Conservation (phyloP, 441 rosid species). For the Daphne laureola region DNA sequence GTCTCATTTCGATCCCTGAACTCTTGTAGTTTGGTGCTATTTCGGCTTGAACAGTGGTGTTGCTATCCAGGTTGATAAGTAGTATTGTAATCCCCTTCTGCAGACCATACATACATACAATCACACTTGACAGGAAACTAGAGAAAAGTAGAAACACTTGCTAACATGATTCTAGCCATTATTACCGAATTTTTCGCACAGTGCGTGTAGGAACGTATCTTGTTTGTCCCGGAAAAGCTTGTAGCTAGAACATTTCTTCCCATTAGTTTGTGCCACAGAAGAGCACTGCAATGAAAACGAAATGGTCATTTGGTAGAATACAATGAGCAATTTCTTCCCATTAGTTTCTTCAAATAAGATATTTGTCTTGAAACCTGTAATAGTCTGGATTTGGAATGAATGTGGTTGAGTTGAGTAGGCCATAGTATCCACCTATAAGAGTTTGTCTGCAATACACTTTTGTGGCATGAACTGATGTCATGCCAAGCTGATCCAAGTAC, state of each 20-base stretch:
- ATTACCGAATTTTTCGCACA: constrained; percentile 57
- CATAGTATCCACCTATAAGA: constrained; percentile 78
- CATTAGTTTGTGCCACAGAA: constrained; percentile 74
- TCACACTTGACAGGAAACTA: constrained; percentile 6
- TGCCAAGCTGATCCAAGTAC: constrained; percentile 88
- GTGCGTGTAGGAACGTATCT: constrained; percentile 61
- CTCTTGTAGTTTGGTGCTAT: constrained; percentile 29
- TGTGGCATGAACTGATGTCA: constrained; percentile 55
- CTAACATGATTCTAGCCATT: neutral
- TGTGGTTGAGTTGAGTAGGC: constrained; percentile 63
- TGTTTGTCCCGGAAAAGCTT: constrained; percentile 51
- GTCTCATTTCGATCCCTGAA: constrained; percentile 16
- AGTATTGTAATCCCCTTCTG: constrained; percentile 66
- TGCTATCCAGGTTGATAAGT: constrained; percentile 60
- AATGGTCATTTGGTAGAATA: too few relatives aligned
- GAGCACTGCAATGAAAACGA: constrained; percentile 45
- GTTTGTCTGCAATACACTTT: constrained; percentile 86
- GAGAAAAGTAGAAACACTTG: neutral
- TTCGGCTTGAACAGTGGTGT: constrained; percentile 30
- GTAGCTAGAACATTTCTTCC: constrained; percentile 55
- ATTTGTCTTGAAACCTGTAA: constrained; percentile 68
- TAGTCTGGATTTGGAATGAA: constrained; percentile 83
- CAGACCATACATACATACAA: constrained; percentile 11
- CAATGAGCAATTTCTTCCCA: too few relatives aligned
- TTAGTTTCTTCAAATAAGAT: too few relatives aligned